phyloP scores from a whole-genome alignment of 192 early-diverging fungal genomes.

The Ambispora gerdemannii region DNA sequence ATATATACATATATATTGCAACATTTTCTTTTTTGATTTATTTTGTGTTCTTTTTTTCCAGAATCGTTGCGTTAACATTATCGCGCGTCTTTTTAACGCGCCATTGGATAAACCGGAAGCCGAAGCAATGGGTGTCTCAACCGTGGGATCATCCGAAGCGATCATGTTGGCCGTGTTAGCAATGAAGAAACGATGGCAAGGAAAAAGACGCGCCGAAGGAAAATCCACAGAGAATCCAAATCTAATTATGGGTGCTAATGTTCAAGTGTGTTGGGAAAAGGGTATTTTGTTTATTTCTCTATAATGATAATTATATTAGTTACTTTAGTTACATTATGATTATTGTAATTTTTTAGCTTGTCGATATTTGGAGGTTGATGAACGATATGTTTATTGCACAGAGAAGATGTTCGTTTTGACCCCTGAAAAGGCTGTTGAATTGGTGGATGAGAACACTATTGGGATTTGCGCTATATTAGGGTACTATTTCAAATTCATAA shows the following conservation, averaged over 20 bases:
- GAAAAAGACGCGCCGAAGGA: conserved; percentile 54
- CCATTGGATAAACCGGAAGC: conserved; percentile 37
- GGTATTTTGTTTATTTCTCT: conserved; percentile 27
- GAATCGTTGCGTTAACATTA: conserved; percentile 46
- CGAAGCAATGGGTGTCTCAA: conserved; percentile 62
- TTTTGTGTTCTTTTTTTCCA: conserved; percentile 3
- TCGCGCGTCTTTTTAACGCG: conserved; percentile 40
- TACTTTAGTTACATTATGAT: not conserved
- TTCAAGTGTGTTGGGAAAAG: conserved; percentile 57
- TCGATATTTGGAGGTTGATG: conserved; percentile 42
- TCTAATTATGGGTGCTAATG: conserved; percentile 72
- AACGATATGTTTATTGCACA: conserved; percentile 31
- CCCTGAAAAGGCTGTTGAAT: conserved; percentile 59
- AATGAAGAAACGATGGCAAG: conserved; percentile 77
- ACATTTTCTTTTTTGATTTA: conserved; percentile 9
- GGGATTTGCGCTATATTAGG: conserved; percentile 76
- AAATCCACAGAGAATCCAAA: conserved; percentile 70
- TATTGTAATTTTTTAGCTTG: too few relatives aligned
- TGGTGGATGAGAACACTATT: conserved; percentile 84
- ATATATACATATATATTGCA: too few relatives aligned
- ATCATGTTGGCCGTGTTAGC: conserved; percentile 74
- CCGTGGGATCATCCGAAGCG: conserved; percentile 78
- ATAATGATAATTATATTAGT: not conserved
- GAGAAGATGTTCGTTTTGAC: conserved; percentile 54
- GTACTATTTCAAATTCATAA: too few relatives aligned